Evolutionary conservation across 805 yeast species (phyloP), one percentile per base, ranked within the genome.

Genomic region (Maudiozyma saulgeensis): DNA sequence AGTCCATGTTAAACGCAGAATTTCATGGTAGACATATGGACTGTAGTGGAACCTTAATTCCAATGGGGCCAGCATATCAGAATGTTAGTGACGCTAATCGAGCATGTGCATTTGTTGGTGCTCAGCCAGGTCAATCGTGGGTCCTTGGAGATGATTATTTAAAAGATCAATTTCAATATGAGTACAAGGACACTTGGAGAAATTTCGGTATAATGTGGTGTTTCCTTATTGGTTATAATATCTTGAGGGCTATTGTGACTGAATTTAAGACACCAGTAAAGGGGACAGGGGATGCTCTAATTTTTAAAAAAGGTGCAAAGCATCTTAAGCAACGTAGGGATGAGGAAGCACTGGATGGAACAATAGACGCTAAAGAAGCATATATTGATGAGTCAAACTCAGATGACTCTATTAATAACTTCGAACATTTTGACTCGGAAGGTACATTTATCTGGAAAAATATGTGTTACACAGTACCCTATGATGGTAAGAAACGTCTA

Each of bases 131-230:
- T 39, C 60, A 63, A 37, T 49, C 61, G 15, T 53, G 52, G 40
- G 86, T 87, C 38, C 57, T 64, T 26, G 96, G 95, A 56, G 78
- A 80, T 54, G 67, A 63, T 41, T 87, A 83, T 59, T 55, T 87
- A 49, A 53, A 53, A 2, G 55, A 56, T 1, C 64, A 80, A 9
- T 87, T 66, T 66, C 60, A 66, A 44, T 87, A 82, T 70, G 59
- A 60, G 21, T 79, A 74, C 58, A 52, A 64, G n/a, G 87, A 87
- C 63, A 74, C 77, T 45, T 87, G 96, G 96, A 80, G 95, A 71
- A 84, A 87, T 62, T 73, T 83, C 49, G 96, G 89, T 59, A 78
- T 83, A 51, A 55, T 77, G 52, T 62, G 80, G 60, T 87, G 77
- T 2, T 82, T 61, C 49, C 25, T 59, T 16, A 39, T 55, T 21